phyloP scores from a whole-genome alignment of 108 stramenopile species.

The Nitzschia palea region DNA sequence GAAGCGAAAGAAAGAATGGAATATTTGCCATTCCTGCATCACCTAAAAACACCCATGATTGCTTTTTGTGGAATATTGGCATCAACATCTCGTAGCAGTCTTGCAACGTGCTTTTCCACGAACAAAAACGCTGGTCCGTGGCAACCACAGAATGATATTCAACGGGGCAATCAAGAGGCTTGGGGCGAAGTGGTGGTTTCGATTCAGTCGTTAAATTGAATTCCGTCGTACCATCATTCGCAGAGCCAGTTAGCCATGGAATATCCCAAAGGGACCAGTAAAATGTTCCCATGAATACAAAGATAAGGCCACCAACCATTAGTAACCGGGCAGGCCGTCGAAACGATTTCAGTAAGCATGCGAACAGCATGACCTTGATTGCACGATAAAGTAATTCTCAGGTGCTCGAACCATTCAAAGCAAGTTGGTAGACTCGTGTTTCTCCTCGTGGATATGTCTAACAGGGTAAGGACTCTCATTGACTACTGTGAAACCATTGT shows the following conservation, averaged over 20 bases:
- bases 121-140: conserved; percentile 7
- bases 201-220: background rate
- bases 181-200: background rate
- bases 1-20: conserved; percentile 1
- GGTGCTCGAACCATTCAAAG: too few species aligned
- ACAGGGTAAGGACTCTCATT: too few species aligned
- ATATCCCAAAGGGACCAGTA: conserved; percentile 21
- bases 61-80: background rate
- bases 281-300: background rate
- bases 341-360: background rate
- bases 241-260: conserved; percentile 3
- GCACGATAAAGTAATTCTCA: background rate
- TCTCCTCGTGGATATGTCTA: too few species aligned
- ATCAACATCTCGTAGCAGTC: conserved; percentile 11
- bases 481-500: too few species aligned
- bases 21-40: conserved; percentile 16
- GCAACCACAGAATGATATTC: background rate
- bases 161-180: background rate
- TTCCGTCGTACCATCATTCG: background rate
- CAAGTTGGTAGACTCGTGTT: too few species aligned
- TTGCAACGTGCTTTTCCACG: conserved; percentile 1
- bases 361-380: background rate
- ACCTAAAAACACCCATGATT: conserved; percentile 31
- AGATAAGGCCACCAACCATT: background rate
- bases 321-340: background rate